Percentiles rank a stretch among this genome's conserved stretches.
phyloP scores from a whole-genome alignment of 495 filamentous ascomycete genomes.

The Lepidopterella palustris region DNA sequence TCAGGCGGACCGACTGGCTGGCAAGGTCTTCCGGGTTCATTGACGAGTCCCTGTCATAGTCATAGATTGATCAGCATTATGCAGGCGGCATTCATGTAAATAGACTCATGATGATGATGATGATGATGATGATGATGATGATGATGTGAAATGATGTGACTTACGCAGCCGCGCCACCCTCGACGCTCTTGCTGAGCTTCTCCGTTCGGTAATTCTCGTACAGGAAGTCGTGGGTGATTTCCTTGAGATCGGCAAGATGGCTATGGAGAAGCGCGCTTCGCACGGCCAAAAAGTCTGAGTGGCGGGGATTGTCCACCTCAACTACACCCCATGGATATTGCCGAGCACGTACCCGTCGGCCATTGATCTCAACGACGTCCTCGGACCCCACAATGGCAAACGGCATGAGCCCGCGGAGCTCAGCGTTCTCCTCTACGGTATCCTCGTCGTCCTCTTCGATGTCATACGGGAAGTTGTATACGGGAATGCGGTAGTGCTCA shows the following conservation, averaged over 20 bases:
- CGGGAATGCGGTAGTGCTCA: slow-evolving; percentile 98
- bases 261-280: slow-evolving; percentile 93
- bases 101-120: too few relatives aligned
- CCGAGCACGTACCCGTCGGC: slow-evolving; percentile 82
- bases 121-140: too few relatives aligned
- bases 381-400: slow-evolving; percentile 98
- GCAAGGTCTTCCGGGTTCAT: slow-evolving; percentile 98
- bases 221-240: slow-evolving; percentile 98
- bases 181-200: slow-evolving; percentile 98
- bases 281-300: slow-evolving; percentile 97
- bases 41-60: slow-evolving; percentile 56
- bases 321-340: slow-evolving; percentile 99
- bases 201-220: slow-evolving; percentile 99
- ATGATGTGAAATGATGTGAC: slow-evolving; percentile 37
- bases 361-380: slow-evolving; percentile 87
- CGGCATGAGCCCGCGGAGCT: slow-evolving; percentile 93
- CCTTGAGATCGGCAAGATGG: slow-evolving; percentile 95
- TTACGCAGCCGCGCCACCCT: slow-evolving; percentile 80
- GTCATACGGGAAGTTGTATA: slow-evolving; percentile 99
- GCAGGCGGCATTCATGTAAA: too few relatives aligned
- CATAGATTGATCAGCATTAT: too few relatives aligned
- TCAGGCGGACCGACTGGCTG: slow-evolving; percentile 91
- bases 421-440: slow-evolving; percentile 97
- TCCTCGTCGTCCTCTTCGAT: slow-evolving; percentile 99
- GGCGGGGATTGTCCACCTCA: slow-evolving; percentile 97